Evolutionary conservation across 179 eudicot species (phyloP).

Genomic region (Corrigiola litoralis): DNA sequence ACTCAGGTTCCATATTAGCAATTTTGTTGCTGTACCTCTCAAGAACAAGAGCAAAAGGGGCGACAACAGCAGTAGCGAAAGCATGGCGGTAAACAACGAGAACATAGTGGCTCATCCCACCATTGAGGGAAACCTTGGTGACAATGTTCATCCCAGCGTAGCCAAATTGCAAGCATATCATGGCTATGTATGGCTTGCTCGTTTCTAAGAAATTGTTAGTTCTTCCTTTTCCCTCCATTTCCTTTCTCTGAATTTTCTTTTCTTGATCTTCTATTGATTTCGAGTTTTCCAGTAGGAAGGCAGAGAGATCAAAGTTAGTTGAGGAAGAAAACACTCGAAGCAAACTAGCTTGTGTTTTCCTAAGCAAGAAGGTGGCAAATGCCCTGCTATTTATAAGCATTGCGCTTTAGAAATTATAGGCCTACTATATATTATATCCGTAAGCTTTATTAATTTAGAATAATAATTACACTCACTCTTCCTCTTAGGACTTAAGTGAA

Average conservation of each 20-base stretch:
- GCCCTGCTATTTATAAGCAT: conserved; percentile 28
- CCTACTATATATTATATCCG: background rate
- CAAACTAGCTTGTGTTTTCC: conserved; percentile 24
- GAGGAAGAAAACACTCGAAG: conserved; percentile 23
- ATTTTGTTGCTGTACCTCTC: conserved; percentile 56
- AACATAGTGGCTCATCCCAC: conserved; percentile 81
- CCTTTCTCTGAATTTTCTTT: background rate
- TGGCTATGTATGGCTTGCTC: conserved; percentile 64
- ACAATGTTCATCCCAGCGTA: conserved; percentile 83
- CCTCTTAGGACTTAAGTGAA: background rate
- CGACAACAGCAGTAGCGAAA: conserved; percentile 64
- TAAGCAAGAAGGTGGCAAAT: conserved; percentile 21
- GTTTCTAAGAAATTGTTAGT: conserved; percentile 23
- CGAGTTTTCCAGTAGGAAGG: background rate
- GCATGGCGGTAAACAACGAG: conserved; percentile 75
- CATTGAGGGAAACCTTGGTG: conserved; percentile 66
- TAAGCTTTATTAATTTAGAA: background rate
- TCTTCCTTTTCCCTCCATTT: conserved; percentile 43
- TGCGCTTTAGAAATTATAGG: background rate
- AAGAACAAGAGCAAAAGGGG: conserved; percentile 63
- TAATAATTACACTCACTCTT: background rate
- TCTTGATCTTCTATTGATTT: background rate
- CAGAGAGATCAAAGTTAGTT: background rate
- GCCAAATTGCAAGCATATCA: conserved; percentile 65
- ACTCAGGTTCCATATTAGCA: too few relatives aligned